Percentiles rank a stretch among this genome's conserved stretches.
phyloP scores from a whole-genome alignment of 345 rosid species.

The Moricandia arvensis region DNA sequence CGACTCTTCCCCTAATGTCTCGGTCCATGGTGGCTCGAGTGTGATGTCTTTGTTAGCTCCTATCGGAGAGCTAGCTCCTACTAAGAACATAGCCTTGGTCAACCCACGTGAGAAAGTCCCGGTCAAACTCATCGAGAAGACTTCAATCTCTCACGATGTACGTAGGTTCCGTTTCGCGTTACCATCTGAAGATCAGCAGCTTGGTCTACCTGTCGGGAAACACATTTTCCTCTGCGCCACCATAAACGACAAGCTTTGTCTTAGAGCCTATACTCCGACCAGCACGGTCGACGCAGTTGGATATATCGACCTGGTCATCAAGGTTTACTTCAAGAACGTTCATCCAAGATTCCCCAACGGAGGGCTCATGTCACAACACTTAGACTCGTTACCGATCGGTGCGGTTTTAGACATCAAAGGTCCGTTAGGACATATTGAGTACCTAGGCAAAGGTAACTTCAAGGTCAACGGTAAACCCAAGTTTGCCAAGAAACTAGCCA shows the following conservation, averaged over 20 bases:
- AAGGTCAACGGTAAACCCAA: conserved; percentile 70
- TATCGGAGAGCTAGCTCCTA: conserved; percentile 50
- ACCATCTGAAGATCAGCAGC: conserved; percentile 65
- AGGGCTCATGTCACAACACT: conserved; percentile 77
- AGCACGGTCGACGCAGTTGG: conserved; percentile 65
- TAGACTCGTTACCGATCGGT: conserved; percentile 69
- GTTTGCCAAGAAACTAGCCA: conserved; percentile 65
- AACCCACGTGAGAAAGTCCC: conserved; percentile 73
- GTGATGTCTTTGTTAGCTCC: conserved; percentile 49
- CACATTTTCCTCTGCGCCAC: conserved; percentile 77
- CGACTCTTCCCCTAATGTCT: conserved; percentile 75
- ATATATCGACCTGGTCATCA: conserved; percentile 73
- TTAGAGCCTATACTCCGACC: conserved; percentile 88
- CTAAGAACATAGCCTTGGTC: conserved; percentile 55
- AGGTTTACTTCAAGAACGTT: conserved; percentile 71
- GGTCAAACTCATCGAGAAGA: conserved; percentile 69
- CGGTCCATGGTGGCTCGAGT: conserved; percentile 62
- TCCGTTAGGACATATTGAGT: conserved; percentile 85
- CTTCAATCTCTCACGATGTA: conserved; percentile 66
- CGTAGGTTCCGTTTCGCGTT: conserved; percentile 64
- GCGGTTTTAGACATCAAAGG: conserved; percentile 72
- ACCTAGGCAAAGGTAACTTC: conserved; percentile 65
- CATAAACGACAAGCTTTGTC: conserved; percentile 66
- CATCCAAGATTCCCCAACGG: conserved; percentile 84
- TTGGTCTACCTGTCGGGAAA: conserved; percentile 84